Evolutionary conservation across 805 yeast species (phyloP), one percentile per base, ranked within the genome.

Genomic region (Kodamaea leandrae): DNA sequence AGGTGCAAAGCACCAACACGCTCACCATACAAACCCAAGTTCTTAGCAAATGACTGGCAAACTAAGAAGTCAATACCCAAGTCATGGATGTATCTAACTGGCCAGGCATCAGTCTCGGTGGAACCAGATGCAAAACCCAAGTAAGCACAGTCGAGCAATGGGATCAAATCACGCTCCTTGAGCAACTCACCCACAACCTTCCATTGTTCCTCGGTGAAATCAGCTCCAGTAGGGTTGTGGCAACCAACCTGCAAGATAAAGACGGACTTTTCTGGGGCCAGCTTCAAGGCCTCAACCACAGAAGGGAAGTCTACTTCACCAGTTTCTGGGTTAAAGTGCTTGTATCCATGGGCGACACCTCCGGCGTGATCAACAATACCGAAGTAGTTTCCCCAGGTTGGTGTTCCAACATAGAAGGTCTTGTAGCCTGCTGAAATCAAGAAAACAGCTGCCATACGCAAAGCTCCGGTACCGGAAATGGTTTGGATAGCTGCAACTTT

Each of bases 151-250:
- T 68, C 74, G 37, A 68, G 60, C 25, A 68, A 42, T 2, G 63
- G 58, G 36, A 62, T 54, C 37, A 65, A 46, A 15, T 57, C 46
- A 21, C 54, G 54, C 20, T 41, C 33, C 41, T 61, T 54, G 25
- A 64, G 34, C 27, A 63, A 41, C 18, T 45, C 50, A 14, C 57
- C 54, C 20, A 68, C 59, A 40, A 52, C 44, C 29, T 41, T 45
- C 74, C 74, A 68, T 47, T 68, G 71, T 6, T 61, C 64, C 33
- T 51, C 37, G 19, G 63, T 39, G 43, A 55, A 63, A 49, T 68
- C 74, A 12, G 67, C 63, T 1, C 73, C 74, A 12, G 74, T 68
- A 3, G 74, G 74, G 50, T 68, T 68, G 52, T 68, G 74, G 49
- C 74, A 68, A 41, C 72, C 68, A 12, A 70, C 64, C 48, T 68